A percentile compares a stretch with the other conserved stretches of the same genome.
Evolutionary conservation across 2,329 filamentous ascomycete species (phyloP).

Genomic region (Amauroascus niger): DNA sequence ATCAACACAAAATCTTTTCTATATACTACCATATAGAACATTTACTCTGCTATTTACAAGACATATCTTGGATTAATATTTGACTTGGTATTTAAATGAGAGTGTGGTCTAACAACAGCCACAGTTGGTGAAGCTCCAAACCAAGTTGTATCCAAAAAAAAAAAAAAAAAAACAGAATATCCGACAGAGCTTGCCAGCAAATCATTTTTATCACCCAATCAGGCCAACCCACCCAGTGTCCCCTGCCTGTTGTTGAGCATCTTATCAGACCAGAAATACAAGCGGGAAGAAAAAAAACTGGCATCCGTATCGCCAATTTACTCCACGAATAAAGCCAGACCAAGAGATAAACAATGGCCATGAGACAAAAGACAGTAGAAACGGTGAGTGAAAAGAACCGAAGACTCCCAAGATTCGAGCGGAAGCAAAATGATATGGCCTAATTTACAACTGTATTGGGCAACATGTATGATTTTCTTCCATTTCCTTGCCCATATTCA

Average conservation of each 20-base stretch:
- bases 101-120: too few relatives aligned
- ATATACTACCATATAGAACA: too few relatives aligned
- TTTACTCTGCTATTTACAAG: too few relatives aligned
- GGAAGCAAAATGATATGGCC: conserved; percentile 5
- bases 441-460: conserved; percentile 8
- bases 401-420: not conserved
- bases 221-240: not conserved
- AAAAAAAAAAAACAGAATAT: too few relatives aligned
- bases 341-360: not conserved
- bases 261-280: not conserved
- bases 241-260: not conserved
- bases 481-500: not conserved
- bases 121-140: not conserved
- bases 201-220: not conserved
- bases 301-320: not conserved
- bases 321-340: not conserved
- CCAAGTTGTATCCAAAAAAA: too few relatives aligned
- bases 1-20: too few relatives aligned
- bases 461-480: not conserved
- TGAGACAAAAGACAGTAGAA: not conserved
- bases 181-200: not conserved
- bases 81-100: too few relatives aligned
- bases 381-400: not conserved
- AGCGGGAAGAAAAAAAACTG: not conserved
- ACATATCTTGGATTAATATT: too few relatives aligned